These are phyloP conservation scores for Malassezia japonica DNA, from an alignment of 1,284 basidiomycete species.

Conservation along the genomic window DNA sequence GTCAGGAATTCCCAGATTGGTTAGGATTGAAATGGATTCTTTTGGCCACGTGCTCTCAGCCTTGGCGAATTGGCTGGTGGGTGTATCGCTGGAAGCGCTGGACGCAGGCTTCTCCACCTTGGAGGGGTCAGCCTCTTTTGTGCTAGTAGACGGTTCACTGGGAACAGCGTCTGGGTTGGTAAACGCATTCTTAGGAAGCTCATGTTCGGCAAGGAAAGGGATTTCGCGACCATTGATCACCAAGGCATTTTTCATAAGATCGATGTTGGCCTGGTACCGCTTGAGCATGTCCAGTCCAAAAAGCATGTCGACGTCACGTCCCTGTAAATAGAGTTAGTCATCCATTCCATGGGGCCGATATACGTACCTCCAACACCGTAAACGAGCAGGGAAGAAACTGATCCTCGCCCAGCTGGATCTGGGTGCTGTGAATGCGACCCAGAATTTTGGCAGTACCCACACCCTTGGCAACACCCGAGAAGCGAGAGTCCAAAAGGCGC, in stretches of 20 bases:
- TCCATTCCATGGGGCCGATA: background rate
- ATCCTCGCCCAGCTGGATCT: slow-evolving; percentile 69
- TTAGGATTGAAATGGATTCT: background rate
- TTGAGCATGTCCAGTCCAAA: slow-evolving; percentile 98
- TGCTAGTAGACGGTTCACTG: too few species aligned
- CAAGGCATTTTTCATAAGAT: slow-evolving; percentile 75
- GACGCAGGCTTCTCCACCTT: too few species aligned
- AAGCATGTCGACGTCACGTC: slow-evolving; percentile 79
- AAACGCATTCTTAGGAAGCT: slow-evolving; percentile 59
- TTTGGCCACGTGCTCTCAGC: background rate
- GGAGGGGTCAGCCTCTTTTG: too few species aligned
- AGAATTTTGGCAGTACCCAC: slow-evolving; percentile 92
- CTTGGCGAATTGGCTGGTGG: too few species aligned
- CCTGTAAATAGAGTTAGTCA: slow-evolving; percentile 42
- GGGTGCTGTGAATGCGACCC: slow-evolving; percentile 84
- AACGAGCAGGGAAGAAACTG: slow-evolving; percentile 81
- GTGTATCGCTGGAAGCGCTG: background rate
- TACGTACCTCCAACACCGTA: slow-evolving; percentile 70
- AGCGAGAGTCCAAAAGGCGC: slow-evolving; percentile 79
- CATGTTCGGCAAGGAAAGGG: slow-evolving; percentile 81
- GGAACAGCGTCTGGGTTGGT: too few species aligned
- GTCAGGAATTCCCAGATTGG: slow-evolving; percentile 5
- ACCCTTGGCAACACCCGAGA: slow-evolving; percentile 81
- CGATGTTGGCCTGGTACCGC: slow-evolving; percentile 89
- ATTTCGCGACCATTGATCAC: slow-evolving; percentile 80